phyloP scores from a whole-genome alignment of 331 rosid genomes.

The Prunus yedoensis region DNA sequence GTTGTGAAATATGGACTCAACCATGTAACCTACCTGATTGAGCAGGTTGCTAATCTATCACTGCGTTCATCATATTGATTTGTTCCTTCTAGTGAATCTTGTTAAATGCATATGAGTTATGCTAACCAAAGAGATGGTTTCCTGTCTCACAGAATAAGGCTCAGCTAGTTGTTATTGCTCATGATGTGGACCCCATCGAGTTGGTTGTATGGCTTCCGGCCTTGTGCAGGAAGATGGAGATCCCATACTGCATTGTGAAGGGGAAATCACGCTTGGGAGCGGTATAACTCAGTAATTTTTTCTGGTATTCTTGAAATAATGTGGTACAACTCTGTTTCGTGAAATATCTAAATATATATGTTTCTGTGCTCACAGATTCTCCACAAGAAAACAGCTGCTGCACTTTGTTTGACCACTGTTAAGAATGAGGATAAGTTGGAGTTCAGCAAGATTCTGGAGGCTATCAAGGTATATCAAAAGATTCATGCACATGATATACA shows the following conservation, averaged over 20 bases:
- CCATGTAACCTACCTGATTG: slow-evolving; percentile 75
- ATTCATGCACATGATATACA: too few species aligned
- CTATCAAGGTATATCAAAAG: slow-evolving; percentile 56
- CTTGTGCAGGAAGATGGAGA: slow-evolving; percentile 90
- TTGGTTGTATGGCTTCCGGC: slow-evolving; percentile 93
- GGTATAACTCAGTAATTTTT: slow-evolving; percentile 31
- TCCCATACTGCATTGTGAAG: slow-evolving; percentile 85
- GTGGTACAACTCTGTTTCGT: background rate
- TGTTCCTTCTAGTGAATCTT: background rate
- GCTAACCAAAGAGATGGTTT: background rate
- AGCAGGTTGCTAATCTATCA: slow-evolving; percentile 45
- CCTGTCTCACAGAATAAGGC: slow-evolving; percentile 64
- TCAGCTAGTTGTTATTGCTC: slow-evolving; percentile 80
- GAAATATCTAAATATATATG: background rate
- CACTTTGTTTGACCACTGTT: slow-evolving; percentile 80
- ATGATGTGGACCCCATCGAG: slow-evolving; percentile 91
- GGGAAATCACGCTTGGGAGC: slow-evolving; percentile 86
- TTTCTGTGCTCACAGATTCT: slow-evolving; percentile 47
- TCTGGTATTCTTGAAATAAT: background rate
- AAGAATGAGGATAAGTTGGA: slow-evolving; percentile 87
- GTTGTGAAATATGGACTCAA: slow-evolving; percentile 81
- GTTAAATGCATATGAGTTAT: background rate
- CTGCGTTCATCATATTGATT: background rate
- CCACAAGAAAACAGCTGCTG: slow-evolving; percentile 77
- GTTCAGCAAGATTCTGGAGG: slow-evolving; percentile 71